A percentile compares a stretch with the other conserved stretches of the same genome.
phyloP scores from a whole-genome alignment of 352 stramenopile genomes.

The Phytophthora chlamydospora region DNA sequence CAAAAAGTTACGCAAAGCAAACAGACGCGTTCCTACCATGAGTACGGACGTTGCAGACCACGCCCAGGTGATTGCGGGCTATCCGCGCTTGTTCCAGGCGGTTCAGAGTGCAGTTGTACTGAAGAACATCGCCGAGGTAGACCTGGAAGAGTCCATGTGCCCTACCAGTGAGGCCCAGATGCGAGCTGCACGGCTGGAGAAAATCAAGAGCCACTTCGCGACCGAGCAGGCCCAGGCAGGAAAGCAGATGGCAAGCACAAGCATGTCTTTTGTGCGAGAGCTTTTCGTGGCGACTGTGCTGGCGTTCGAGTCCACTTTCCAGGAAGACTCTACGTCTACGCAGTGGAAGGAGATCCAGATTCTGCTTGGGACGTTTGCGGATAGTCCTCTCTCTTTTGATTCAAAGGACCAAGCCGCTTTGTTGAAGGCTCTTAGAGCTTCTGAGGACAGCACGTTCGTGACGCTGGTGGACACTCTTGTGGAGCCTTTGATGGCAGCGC shows the following conservation, averaged over 20 bases:
- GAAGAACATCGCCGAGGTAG: slow-evolving; percentile 64
- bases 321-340: slow-evolving; percentile 1
- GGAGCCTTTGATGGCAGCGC: slow-evolving; percentile 32
- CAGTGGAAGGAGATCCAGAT: slow-evolving; percentile 38
- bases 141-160: slow-evolving; percentile 64
- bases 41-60: slow-evolving; percentile 55
- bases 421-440: slow-evolving; percentile 42
- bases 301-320: slow-evolving; percentile 61
- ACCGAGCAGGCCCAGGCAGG: slow-evolving; percentile 19
- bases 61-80: slow-evolving; percentile 45
- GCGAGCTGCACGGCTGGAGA: slow-evolving; percentile 49
- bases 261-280: slow-evolving; percentile 43
- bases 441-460: slow-evolving; percentile 42
- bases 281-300: slow-evolving; percentile 59
- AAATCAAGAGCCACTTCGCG: slow-evolving; percentile 59
- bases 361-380: slow-evolving; percentile 29
- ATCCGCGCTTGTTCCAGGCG: slow-evolving; percentile 62
- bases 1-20: slow-evolving; percentile 56
- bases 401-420: slow-evolving; percentile 24
- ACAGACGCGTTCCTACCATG: slow-evolving; percentile 16
- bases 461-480: slow-evolving; percentile 51
- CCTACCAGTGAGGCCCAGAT: slow-evolving; percentile 61
- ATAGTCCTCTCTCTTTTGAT: slow-evolving; percentile 26
- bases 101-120: slow-evolving; percentile 61
- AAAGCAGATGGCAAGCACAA: slow-evolving; percentile 28